A percentile compares a stretch with the other conserved stretches of the same genome.
Conservation (phyloP, 495 filamentous ascomycete genomes). For the Pyronema domesticum region DNA sequence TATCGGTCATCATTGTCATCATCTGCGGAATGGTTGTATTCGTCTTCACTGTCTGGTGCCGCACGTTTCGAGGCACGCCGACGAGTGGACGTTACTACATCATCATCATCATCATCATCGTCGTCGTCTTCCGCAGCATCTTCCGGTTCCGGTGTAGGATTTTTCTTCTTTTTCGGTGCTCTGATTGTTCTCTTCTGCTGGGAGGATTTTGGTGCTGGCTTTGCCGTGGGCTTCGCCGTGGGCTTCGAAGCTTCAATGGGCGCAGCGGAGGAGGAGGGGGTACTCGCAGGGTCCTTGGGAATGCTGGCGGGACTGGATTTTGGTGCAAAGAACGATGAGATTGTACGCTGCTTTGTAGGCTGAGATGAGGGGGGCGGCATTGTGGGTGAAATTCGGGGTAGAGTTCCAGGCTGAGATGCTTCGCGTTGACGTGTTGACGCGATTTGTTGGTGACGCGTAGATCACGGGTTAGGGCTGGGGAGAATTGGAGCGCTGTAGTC, state of each 20-base stretch:
- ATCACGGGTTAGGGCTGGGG: too few species aligned
- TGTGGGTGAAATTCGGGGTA: too few species aligned
- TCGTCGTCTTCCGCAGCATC: slow-evolving; percentile 7
- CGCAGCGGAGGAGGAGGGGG: too few species aligned
- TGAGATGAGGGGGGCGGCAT: too few species aligned
- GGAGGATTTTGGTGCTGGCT: slow-evolving; percentile 10
- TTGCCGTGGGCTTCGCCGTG: neutral
- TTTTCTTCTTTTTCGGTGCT: too few species aligned
- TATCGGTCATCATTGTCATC: slow-evolving; percentile 12
- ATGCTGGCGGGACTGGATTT: neutral
- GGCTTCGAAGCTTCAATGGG: neutral
- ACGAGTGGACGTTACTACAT: neutral
- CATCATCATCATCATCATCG: slow-evolving; percentile 2
- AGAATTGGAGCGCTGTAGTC: too few species aligned
- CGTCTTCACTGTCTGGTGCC: slow-evolving; percentile 12
- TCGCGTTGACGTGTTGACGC: too few species aligned
- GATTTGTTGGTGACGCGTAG: too few species aligned
- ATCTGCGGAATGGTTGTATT: slow-evolving; percentile 2
- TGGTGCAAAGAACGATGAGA: slow-evolving; percentile 14
- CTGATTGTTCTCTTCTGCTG: neutral
- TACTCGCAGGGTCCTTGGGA: neutral
- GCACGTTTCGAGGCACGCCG: slow-evolving; percentile 6
- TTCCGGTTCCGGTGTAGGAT: neutral
- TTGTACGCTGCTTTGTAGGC: slow-evolving; percentile 12
- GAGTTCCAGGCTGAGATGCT: too few species aligned